phyloP scores from a whole-genome alignment of 768 basidiomycete species.

The Mycena polygramma region DNA sequence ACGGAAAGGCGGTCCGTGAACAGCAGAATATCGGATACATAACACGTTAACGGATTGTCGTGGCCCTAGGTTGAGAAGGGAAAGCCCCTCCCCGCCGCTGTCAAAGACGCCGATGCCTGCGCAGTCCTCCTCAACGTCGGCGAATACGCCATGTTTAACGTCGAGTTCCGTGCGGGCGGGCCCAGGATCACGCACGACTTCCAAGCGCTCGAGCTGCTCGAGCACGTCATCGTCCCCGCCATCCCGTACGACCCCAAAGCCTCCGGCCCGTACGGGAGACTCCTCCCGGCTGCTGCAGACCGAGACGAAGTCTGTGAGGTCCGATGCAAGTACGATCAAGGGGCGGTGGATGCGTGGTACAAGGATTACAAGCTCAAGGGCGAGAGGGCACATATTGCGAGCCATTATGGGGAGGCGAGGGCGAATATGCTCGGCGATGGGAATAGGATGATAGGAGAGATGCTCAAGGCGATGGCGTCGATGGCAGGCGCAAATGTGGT shows the following conservation, averaged over 20 bases:
- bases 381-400: constrained; percentile 24
- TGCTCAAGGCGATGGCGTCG: constrained; percentile 33
- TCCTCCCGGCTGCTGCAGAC: constrained; percentile 25
- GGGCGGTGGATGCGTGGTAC: constrained; percentile 25
- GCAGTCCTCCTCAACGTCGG: constrained; percentile 32
- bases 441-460: constrained; percentile 21
- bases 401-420: constrained; percentile 34
- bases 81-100: constrained; percentile 1
- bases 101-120: constrained; percentile 23
- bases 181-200: constrained; percentile 31
- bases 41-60: background rate
- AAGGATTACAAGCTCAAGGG: constrained; percentile 28
- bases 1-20: constrained; percentile 22
- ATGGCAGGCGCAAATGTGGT: constrained; percentile 1
- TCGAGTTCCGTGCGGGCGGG: constrained; percentile 34
- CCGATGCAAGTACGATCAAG: constrained; percentile 10
- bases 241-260: constrained; percentile 25
- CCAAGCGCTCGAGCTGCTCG: constrained; percentile 27
- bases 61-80: background rate
- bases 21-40: background rate
- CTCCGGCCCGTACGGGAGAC: constrained; percentile 1
- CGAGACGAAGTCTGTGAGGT: constrained; percentile 23
- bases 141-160: constrained; percentile 28
- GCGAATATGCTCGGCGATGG: constrained; percentile 28
- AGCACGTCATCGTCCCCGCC: constrained; percentile 25